Conservation (phyloP, 2,329 filamentous ascomycete species). For the Pestalotiopsis sp. region DNA sequence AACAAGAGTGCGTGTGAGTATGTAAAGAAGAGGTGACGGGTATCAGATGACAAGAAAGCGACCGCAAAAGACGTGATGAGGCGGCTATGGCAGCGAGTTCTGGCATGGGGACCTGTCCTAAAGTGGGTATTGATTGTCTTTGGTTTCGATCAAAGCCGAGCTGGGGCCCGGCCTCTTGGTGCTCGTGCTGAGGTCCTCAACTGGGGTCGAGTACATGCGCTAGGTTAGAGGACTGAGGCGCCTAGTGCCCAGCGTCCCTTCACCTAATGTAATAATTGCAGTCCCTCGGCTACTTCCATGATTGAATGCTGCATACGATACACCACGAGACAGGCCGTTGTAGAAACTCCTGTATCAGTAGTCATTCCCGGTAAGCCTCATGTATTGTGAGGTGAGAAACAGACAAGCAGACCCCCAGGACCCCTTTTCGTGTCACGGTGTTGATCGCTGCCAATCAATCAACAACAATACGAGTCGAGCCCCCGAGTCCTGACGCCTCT, state of each 20-base stretch:
- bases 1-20: neutral
- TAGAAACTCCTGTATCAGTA: too few species aligned
- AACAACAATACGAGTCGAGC: too few species aligned
- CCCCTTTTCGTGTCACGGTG: too few species aligned
- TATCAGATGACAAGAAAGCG: constrained; percentile 9
- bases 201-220: neutral
- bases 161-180: neutral
- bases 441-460: too few species aligned
- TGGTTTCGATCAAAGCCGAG: neutral
- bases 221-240: neutral
- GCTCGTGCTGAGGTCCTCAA: neutral
- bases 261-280: too few species aligned
- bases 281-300: too few species aligned
- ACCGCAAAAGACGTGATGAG: constrained; percentile 11
- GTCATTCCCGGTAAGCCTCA: too few species aligned
- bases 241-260: neutral
- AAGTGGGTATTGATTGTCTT: constrained; percentile 5
- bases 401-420: too few species aligned
- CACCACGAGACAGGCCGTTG: too few species aligned
- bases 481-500: neutral
- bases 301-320: too few species aligned
- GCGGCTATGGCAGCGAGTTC: neutral
- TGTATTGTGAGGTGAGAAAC: too few species aligned
- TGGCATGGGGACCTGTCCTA: constrained; percentile 2
- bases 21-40: neutral